These are phyloP conservation scores for Dioscorea zingiberensis DNA, from an alignment of 106 monocot genomes.

Conservation along the genomic window DNA sequence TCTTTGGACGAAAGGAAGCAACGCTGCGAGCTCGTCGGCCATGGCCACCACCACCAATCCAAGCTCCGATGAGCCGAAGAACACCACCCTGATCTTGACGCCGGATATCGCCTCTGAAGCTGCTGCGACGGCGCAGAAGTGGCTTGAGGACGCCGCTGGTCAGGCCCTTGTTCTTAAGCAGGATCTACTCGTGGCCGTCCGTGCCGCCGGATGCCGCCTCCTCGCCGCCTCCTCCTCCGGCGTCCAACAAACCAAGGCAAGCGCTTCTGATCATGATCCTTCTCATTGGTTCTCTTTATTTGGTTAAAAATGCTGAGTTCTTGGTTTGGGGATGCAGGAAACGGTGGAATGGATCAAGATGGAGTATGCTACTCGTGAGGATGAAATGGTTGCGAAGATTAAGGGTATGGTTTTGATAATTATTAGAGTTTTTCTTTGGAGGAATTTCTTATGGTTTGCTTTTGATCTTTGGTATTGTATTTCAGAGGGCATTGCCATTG, in stretches of 20 bases:
- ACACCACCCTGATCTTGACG: background rate
- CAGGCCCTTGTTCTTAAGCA: background rate
- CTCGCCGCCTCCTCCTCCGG: background rate
- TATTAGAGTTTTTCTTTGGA: background rate
- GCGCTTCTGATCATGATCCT: background rate
- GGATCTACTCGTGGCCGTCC: background rate
- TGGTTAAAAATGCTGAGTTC: background rate
- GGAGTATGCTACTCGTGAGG: constrained; percentile 2
- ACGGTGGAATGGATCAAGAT: background rate
- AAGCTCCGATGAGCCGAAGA: background rate
- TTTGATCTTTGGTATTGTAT: background rate
- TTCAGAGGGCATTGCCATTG: constrained; percentile 1
- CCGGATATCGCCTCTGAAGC: background rate
- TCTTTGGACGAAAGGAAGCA: too few relatives aligned
- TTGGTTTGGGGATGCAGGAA: background rate
- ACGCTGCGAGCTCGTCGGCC: background rate
- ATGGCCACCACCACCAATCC: background rate
- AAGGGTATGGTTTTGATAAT: constrained; percentile 1
- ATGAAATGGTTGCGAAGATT: background rate
- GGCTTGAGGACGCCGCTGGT: background rate
- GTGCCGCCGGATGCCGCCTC: background rate
- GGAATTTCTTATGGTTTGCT: background rate
- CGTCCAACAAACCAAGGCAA: background rate
- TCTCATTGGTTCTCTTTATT: background rate
- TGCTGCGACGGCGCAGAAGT: background rate